Base-by-base conservation (phyloP, 2,329 filamentous ascomycete genomes). In the Tolypocladium nubicola region DNA sequence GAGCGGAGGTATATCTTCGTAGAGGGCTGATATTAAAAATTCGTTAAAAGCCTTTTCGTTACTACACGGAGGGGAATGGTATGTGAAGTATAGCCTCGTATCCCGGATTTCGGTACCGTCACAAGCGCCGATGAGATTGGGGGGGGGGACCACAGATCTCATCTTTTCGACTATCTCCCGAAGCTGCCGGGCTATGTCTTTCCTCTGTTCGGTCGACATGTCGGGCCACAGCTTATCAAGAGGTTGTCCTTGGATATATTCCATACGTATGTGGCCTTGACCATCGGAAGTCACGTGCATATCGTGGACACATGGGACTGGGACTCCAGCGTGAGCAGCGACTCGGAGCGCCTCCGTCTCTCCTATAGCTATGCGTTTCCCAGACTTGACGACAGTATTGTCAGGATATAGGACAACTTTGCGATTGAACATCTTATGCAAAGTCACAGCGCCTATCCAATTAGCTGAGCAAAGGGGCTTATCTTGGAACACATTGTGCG, bases 331-430 rank as follows among this genome's bases (percentile, higher is more conserved):
- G 0, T 43, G 21, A 11, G 33, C 43, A 13, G 65, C 65, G 11
- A 63, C 59, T 55, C 52, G 57, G 14, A 69, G 58, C 13, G 65
- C 67, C 6, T 67, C 65, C 2, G 63, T 66, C 40, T 70, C 68
- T 49, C 58, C 57, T 1, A 63, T 21, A 9, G 33, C n/a, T 21
- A 68, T 62, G 10, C 62, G 56, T 33, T 60, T 60, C 19, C 67
- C 68, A 23, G 62, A 64, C 55, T 69, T 69, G 45, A 65, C 50
- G 39, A 66, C 61, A 21, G 61, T 66, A 13, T 64, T 63, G 30
- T 63, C 62, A 16, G 63, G 56, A 26, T 64, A 55, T 3, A 66
- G 56, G 7, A 63, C 53, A 14, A 69, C 61, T 53, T 59, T 65
- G n/a, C 65, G 63, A 52, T 59, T 57, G 54, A 57, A 59, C 38